Evolutionary conservation across 148 eudicot species (phyloP).

Genomic region (Limonium bicolor): DNA sequence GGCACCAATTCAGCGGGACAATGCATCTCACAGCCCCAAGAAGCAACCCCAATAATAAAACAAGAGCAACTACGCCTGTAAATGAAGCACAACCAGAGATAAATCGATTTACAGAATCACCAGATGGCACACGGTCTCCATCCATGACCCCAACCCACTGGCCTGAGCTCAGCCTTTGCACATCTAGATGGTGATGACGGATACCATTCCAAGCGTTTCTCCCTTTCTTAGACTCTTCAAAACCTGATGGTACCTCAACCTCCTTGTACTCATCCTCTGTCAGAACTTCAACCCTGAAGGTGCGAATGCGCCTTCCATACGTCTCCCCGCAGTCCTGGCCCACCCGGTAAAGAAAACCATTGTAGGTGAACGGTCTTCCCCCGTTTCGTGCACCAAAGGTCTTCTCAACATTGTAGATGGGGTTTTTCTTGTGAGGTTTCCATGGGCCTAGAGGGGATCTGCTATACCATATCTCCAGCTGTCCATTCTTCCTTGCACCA

Average conservation of each 20-base stretch:
- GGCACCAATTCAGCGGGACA: constrained; percentile 82
- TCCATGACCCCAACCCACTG: constrained; percentile 80
- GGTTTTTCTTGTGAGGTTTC: constrained; percentile 78
- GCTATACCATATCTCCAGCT: constrained; percentile 86
- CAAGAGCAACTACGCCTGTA: constrained; percentile 29
- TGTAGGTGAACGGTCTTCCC: constrained; percentile 69
- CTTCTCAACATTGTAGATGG: constrained; percentile 43
- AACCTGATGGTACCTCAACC: constrained; percentile 58
- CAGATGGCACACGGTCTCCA: constrained; percentile 88
- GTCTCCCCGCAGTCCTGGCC: constrained; percentile 95
- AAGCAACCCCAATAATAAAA: constrained; percentile 48
- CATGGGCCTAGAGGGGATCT: constrained; percentile 88
- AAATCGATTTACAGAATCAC: constrained; percentile 41
- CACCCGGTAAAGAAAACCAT: constrained; percentile 59
- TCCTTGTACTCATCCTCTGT: constrained; percentile 53
- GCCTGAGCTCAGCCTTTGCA: constrained; percentile 54
- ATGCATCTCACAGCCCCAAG: constrained; percentile 63
- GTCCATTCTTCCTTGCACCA: constrained; percentile 64
- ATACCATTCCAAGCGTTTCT: constrained; percentile 81
- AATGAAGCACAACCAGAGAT: constrained; percentile 47
- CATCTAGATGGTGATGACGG: constrained; percentile 86
- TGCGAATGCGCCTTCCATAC: constrained; percentile 54
- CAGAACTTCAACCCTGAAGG: constrained; percentile 56
- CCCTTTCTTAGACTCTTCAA: constrained; percentile 48
- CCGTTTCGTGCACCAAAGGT: constrained; percentile 83